Conservation (phyloP, 2,329 filamentous ascomycete species). For the Claviceps humidiphila region DNA sequence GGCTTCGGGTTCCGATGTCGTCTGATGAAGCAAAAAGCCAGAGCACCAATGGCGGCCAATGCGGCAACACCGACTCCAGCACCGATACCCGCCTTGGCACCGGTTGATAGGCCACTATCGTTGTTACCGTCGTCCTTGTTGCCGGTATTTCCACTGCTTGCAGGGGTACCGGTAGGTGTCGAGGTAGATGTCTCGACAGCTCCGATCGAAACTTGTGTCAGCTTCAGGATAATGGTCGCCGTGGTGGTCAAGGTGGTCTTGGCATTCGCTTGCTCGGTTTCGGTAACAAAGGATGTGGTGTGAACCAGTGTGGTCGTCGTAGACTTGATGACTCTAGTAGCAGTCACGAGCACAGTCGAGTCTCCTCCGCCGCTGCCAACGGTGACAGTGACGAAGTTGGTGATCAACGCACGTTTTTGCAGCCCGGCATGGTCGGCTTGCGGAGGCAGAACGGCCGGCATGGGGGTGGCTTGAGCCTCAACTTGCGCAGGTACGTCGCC, state of each 20-base stretch:
- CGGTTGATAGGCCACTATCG: constrained; percentile 23
- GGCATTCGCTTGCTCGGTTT: constrained; percentile 22
- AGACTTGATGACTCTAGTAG: constrained; percentile 18
- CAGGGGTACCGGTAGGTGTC: constrained; percentile 13
- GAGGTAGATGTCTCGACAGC: constrained; percentile 16
- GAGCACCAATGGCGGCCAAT: constrained; percentile 18
- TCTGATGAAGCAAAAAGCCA: constrained; percentile 19
- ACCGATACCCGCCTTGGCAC: constrained; percentile 31
- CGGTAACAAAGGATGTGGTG: constrained; percentile 18
- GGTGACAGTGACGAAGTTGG: constrained; percentile 19
- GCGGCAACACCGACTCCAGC: constrained; percentile 25
- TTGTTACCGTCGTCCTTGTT: background rate
- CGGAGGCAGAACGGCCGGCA: constrained; percentile 7
- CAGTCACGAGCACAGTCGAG: constrained; percentile 15
- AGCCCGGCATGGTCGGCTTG: constrained; percentile 9
- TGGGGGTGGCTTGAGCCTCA: constrained; percentile 9
- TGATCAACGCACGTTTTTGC: constrained; percentile 22
- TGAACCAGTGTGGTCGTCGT: constrained; percentile 19
- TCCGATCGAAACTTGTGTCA: constrained; percentile 20
- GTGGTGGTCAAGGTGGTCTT: constrained; percentile 25
- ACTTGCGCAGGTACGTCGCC: constrained; percentile 6
- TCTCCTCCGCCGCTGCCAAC: constrained; percentile 10
- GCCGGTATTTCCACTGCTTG: constrained; percentile 8
- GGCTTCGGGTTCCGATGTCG: constrained; percentile 19
- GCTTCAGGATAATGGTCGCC: constrained; percentile 22